Percentiles rank a stretch among this genome's conserved stretches.
These are phyloP conservation scores for Mortierella antarctica DNA, from an alignment of 192 early-diverging fungal species.

Conservation along the genomic window DNA sequence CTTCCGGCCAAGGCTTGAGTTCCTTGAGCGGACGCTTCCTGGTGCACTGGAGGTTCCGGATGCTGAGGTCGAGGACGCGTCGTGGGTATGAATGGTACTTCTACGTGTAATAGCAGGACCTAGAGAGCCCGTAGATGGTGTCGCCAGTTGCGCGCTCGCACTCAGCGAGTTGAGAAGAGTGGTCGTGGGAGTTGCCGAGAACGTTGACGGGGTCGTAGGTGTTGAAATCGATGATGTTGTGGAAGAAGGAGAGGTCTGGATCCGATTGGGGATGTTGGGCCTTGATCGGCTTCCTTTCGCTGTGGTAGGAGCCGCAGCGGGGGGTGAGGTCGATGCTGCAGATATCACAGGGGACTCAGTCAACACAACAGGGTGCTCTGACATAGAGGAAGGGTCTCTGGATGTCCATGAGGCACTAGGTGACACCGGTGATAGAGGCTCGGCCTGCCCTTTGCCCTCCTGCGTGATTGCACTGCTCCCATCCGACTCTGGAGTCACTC, in stretches of 20 bases:
- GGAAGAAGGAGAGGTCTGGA: slow-evolving; percentile 32
- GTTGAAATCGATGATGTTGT: slow-evolving; percentile 44
- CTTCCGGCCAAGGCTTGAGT: slow-evolving; percentile 7
- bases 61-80: background rate
- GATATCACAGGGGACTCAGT: slow-evolving; percentile 27
- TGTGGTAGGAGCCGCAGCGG: background rate
- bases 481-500: background rate
- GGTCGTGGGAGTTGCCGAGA: slow-evolving; percentile 11
- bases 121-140: background rate
- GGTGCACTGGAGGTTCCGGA: slow-evolving; percentile 2
- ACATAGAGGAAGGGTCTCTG: background rate
- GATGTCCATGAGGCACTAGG: slow-evolving; percentile 21
- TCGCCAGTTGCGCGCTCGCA: slow-evolving; percentile 15
- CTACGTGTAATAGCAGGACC: background rate
- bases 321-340: background rate
- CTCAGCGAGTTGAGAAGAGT: too few species aligned
- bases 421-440: slow-evolving; percentile 16
- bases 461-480: background rate
- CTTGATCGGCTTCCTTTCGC: slow-evolving; percentile 4
- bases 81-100: background rate
- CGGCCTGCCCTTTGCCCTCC: background rate
- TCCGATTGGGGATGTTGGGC: slow-evolving; percentile 5
- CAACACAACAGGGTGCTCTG: slow-evolving; percentile 5
- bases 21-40: slow-evolving; percentile 12
- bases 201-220: slow-evolving; percentile 39